Evolutionary conservation across 805 yeast genomes (phyloP).

Genomic region (Saccharomycopsis amapae): DNA sequence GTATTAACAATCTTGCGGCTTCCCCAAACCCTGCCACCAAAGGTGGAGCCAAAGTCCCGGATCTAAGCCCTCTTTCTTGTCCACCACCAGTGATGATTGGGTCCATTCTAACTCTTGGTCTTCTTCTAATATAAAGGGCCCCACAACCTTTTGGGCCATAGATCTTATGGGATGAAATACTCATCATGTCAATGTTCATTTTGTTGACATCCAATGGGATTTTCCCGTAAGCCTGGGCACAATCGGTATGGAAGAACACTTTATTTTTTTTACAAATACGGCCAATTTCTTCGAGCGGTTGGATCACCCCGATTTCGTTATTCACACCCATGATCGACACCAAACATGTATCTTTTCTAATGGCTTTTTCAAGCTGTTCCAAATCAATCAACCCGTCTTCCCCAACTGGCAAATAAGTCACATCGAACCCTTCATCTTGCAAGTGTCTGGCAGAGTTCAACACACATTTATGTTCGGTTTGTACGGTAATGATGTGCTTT

Average conservation of each 20-base stretch:
- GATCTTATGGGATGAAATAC: slow-evolving; percentile 91
- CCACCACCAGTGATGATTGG: slow-evolving; percentile 98
- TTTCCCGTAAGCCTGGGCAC: slow-evolving; percentile 96
- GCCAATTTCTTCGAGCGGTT: slow-evolving; percentile 93
- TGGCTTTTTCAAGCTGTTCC: slow-evolving; percentile 71
- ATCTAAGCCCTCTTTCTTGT: slow-evolving; percentile 95
- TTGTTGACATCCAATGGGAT: slow-evolving; percentile 88
- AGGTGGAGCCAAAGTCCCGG: slow-evolving; percentile 97
- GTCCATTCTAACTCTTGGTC: slow-evolving; percentile 96
- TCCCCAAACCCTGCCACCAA: slow-evolving; percentile 94
- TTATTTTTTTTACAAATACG: slow-evolving; percentile 75
- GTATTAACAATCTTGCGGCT: slow-evolving; percentile 77
- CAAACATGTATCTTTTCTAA: slow-evolving; percentile 83
- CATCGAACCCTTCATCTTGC: slow-evolving; percentile 95
- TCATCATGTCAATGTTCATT: slow-evolving; percentile 86
- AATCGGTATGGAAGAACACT: slow-evolving; percentile 95
- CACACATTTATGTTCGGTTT: slow-evolving; percentile 99
- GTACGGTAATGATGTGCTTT: slow-evolving; percentile 90
- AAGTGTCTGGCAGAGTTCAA: slow-evolving; percentile 89
- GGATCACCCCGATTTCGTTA: slow-evolving; percentile 96
- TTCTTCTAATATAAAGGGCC: slow-evolving; percentile 89
- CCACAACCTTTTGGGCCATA: slow-evolving; percentile 99
- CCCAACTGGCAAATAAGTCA: slow-evolving; percentile 83
- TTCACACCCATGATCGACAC: slow-evolving; percentile 96
- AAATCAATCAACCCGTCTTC: slow-evolving; percentile 73